phyloP scores from a whole-genome alignment of 768 basidiomycete genomes.

The Podaxis sp. region DNA sequence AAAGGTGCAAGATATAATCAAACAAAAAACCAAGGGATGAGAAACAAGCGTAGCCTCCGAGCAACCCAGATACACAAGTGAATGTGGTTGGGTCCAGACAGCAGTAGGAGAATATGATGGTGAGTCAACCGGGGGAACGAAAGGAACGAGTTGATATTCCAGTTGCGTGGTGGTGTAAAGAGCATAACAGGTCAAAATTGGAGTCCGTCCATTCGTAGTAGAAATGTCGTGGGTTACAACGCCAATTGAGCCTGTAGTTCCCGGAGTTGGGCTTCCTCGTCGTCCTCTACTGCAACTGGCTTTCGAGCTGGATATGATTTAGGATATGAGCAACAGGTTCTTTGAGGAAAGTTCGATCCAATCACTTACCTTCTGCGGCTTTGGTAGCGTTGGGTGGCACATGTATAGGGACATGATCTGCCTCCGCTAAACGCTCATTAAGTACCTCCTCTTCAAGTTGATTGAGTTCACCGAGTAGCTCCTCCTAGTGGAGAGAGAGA shows the following conservation, averaged over 20 bases:
- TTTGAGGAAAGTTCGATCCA: background rate
- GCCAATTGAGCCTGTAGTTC: constrained; percentile 87
- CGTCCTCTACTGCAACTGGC: constrained; percentile 63
- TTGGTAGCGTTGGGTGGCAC: constrained; percentile 62
- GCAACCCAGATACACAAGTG: background rate
- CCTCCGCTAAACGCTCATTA: constrained; percentile 80
- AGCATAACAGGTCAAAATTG: constrained; percentile 12
- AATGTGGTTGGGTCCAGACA: background rate
- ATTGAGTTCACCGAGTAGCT: constrained; percentile 75
- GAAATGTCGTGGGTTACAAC: constrained; percentile 49
- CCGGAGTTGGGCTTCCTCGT: constrained; percentile 88
- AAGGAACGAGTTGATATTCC: constrained; percentile 3
- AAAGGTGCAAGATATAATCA: background rate
- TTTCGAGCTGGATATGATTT: constrained; percentile 17
- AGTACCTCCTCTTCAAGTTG: constrained; percentile 88
- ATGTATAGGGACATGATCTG: constrained; percentile 89
- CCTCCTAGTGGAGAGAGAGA: constrained; percentile 50
- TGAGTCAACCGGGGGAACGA: background rate
- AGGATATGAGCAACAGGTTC: background rate
- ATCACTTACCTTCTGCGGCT: constrained; percentile 48
- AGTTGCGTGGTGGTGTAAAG: constrained; percentile 20
- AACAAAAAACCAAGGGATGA: background rate
- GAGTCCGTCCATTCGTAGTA: background rate
- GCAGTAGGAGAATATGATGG: background rate
- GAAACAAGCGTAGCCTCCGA: background rate